phyloP scores from a whole-genome alignment of 2,329 filamentous ascomycete genomes.

The Pseudogymnoascus sp. region DNA sequence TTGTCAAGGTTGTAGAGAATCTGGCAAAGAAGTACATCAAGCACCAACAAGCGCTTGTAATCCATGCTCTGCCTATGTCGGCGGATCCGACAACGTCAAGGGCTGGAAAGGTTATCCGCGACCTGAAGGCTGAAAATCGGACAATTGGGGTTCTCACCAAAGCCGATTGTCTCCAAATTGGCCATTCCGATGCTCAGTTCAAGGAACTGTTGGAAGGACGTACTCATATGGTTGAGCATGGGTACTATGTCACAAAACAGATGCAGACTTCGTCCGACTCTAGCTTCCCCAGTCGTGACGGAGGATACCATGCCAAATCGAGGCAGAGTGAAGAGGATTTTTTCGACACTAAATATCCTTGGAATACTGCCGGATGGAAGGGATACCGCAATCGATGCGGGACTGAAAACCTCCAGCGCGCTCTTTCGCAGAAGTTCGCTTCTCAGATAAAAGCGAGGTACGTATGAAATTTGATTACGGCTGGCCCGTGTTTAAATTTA shows the following conservation, averaged over 20 bases:
- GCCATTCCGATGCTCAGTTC: conserved; percentile 50
- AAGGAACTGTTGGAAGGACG: conserved; percentile 53
- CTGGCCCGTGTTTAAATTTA: neutral
- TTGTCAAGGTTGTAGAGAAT: conserved; percentile 65
- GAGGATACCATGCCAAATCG: conserved; percentile 39
- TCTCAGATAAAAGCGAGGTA: conserved; percentile 35
- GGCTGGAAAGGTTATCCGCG: conserved; percentile 57
- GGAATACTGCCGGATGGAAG: conserved; percentile 35
- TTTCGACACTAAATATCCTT: conserved; percentile 39
- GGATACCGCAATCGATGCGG: conserved; percentile 42
- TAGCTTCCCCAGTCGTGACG: conserved; percentile 11
- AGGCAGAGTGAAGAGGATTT: conserved; percentile 42
- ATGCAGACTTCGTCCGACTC: conserved; percentile 38
- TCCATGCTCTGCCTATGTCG: conserved; percentile 72
- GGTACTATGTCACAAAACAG: conserved; percentile 71
- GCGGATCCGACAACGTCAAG: conserved; percentile 69
- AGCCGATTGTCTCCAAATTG: conserved; percentile 60
- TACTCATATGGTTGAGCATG: conserved; percentile 57
- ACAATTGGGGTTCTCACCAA: conserved; percentile 78
- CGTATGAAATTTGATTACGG: neutral
- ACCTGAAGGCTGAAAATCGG: conserved; percentile 47
- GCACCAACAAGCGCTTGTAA: conserved; percentile 63
- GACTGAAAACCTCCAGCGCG: conserved; percentile 40
- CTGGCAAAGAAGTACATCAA: conserved; percentile 63
- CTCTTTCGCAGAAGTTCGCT: conserved; percentile 41